Base-by-base conservation (phyloP, 2,329 filamentous ascomycete species). In the Neopestalotiopsis rosae region DNA sequence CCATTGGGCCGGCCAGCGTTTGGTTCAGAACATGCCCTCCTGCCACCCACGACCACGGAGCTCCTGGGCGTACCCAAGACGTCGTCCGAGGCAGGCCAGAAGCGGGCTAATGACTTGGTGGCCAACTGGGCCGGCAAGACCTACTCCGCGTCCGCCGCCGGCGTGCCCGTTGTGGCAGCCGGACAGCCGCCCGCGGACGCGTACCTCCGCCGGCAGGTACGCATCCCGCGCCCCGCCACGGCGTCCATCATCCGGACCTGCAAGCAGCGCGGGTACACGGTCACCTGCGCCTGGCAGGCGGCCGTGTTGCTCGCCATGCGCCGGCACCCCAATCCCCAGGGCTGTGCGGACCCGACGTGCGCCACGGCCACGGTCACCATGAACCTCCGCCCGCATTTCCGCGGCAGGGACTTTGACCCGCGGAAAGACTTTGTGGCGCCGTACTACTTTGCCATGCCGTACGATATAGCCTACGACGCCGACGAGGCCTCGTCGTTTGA, bases 281-380 rank as follows among this genome's bases (percentile, higher is more conserved):
- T 59, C 20, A 59, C 57, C 6, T 59, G 57, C 7, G 57, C 57
- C 20, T 59, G 57, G 57, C 57, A 59, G 28, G 57, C 57, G 9
- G 57, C 57, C 7, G 57, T 59, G 4, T 6, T 59, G 10, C 57
- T 59, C 1, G 57, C 57, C 28, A 30, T 59, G 57, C 57, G 30
- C 13, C 57, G 30, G 57, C 57, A 59, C 28, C 2, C 12, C 13
- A 34, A 34, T 12, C 24, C 24, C 9, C 24, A 59, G 6, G 57
- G 24, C 10, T 9, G 20, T 7, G 17, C 6, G 24, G 24, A 13
- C 4, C 57, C 57, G 13, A 14, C 24, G 30, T 59, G 12, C 5
- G 20, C 57, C 30, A 34, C 57, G 13, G 57, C 57, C 30, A 34
- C 57, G 28, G 30, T 59, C 13, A 30, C 57, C 57, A 59, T 59